Conservation (phyloP, 129 eudicot species). For the Rutidosis leptorrhynchoides region DNA sequence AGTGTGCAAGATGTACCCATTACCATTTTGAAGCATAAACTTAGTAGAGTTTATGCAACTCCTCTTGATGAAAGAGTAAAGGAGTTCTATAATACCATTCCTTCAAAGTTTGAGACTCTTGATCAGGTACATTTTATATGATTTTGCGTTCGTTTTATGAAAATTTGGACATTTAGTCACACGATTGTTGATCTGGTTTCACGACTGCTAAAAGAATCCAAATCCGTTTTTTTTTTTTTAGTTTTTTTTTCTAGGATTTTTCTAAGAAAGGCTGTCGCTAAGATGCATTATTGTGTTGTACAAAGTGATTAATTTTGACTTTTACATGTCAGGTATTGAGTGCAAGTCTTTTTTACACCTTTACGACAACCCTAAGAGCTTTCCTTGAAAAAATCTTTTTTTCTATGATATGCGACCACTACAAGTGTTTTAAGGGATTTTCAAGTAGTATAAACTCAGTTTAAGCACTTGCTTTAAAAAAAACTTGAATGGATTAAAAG, state of each 20-base stretch:
- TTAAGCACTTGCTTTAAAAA: neutral
- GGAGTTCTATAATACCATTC: constrained; percentile 49
- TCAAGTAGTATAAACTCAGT: neutral
- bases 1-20: constrained; percentile 61
- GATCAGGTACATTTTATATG: constrained; percentile 61
- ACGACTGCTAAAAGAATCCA: neutral
- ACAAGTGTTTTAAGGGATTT: too few species aligned
- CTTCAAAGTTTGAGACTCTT: constrained; percentile 77
- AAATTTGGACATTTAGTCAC: neutral
- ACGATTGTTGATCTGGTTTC: neutral
- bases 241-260: too few species aligned
- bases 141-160: neutral
- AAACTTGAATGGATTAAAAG: neutral
- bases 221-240: too few species aligned
- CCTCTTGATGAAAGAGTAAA: constrained; percentile 70
- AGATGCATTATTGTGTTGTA: too few species aligned
- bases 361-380: too few species aligned
- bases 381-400: too few species aligned
- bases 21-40: constrained; percentile 66
- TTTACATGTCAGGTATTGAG: too few species aligned
- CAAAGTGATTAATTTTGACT: too few species aligned
- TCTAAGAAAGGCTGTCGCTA: too few species aligned
- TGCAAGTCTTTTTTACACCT: too few species aligned
- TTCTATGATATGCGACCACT: too few species aligned
- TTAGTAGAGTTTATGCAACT: constrained; percentile 76